These are phyloP conservation scores for Botrytis byssoidea DNA, from an alignment of 2,329 filamentous ascomycete genomes.

Conservation along the genomic window DNA sequence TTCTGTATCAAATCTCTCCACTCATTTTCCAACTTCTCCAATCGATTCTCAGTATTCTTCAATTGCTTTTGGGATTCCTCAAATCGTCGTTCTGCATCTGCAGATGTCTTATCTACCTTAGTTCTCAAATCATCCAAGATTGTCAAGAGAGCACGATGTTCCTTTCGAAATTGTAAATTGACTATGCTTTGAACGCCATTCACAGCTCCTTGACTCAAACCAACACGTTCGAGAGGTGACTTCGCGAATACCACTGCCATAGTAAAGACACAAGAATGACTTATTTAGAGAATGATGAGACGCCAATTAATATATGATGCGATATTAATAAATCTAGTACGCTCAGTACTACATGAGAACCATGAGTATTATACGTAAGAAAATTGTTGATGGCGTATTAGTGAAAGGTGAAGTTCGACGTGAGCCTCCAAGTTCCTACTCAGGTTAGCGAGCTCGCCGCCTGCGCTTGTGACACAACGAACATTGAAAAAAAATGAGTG, in stretches of 20 bases:
- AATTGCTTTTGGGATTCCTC: not conserved
- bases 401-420: not conserved
- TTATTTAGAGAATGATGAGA: not conserved
- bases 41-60: constrained; percentile 2
- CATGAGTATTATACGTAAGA: not conserved
- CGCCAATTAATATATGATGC: not conserved
- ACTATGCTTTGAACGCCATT: not conserved
- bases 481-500: not conserved
- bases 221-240: not conserved
- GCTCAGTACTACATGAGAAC: not conserved
- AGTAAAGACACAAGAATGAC: not conserved
- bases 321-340: not conserved
- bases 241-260: not conserved
- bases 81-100: not conserved
- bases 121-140: not conserved
- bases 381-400: not conserved
- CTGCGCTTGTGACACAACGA: not conserved
- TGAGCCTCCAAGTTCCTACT: not conserved
- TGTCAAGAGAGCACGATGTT: not conserved
- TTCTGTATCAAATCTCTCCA: not conserved
- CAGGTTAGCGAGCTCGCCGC: not conserved
- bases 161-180: constrained; percentile 6
- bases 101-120: not conserved
- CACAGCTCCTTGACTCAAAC: not conserved
- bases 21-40: not conserved